Percentiles rank a stretch among this genome's conserved stretches.
Evolutionary conservation across 768 basidiomycete genomes (phyloP).

Genomic region (Podaxis pistillaris): DNA sequence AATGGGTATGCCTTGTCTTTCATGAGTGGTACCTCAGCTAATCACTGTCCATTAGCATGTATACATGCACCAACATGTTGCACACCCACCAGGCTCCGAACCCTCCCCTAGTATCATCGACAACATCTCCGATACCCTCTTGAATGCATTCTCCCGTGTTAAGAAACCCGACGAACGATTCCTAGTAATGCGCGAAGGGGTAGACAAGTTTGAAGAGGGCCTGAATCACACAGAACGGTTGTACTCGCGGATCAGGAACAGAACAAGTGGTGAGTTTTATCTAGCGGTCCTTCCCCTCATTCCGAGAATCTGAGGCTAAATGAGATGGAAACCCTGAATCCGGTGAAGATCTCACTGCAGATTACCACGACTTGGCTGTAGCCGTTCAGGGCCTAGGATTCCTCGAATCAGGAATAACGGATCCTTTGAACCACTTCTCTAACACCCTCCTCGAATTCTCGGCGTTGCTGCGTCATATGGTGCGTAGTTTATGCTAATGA

Average conservation of each 20-base stretch:
- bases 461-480: slow-evolving; percentile 80
- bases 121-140: slow-evolving; percentile 91
- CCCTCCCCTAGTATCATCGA: slow-evolving; percentile 81
- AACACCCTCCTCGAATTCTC: slow-evolving; percentile 96
- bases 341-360: slow-evolving; percentile 90
- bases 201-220: slow-evolving; percentile 98
- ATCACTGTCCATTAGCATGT: slow-evolving; percentile 62
- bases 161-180: slow-evolving; percentile 98
- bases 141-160: slow-evolving; percentile 94
- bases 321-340: slow-evolving; percentile 78
- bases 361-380: slow-evolving; percentile 97
- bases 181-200: slow-evolving; percentile 83
- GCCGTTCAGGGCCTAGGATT: slow-evolving; percentile 97
- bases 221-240: slow-evolving; percentile 76
- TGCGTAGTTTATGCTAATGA: slow-evolving; percentile 31
- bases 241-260: slow-evolving; percentile 71
- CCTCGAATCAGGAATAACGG: slow-evolving; percentile 97
- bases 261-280: slow-evolving; percentile 79
- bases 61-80: slow-evolving; percentile 94
- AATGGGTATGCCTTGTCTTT: slow-evolving; percentile 75
- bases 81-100: slow-evolving; percentile 88
- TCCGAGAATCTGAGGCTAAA: slow-evolving; percentile 76
- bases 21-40: slow-evolving; percentile 10
- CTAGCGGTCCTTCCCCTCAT: slow-evolving; percentile 23
- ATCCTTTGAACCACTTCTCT: slow-evolving; percentile 95